These are phyloP conservation scores for Sugiyamaella castrensis DNA, from an alignment of 1,139 yeast species.

Conservation along the genomic window DNA sequence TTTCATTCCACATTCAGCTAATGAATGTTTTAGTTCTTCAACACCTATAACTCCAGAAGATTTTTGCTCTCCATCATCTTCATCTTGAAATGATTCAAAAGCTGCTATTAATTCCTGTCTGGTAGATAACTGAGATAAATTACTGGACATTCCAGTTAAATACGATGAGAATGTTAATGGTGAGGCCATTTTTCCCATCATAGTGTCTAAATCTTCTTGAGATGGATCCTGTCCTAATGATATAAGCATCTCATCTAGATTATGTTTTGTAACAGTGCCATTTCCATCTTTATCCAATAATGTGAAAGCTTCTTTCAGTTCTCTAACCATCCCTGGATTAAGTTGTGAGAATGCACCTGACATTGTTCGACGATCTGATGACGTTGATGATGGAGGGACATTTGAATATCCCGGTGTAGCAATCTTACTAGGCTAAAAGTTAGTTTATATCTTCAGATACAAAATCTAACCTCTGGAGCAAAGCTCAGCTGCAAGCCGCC, in stretches of 20 bases:
- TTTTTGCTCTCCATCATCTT: conserved; percentile 27
- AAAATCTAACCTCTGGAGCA: too few species aligned
- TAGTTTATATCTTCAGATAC: too few species aligned
- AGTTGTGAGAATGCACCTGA: conserved; percentile 40
- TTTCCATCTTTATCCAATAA: conserved; percentile 85
- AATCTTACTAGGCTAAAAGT: conserved; percentile 8
- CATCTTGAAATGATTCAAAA: conserved; percentile 55
- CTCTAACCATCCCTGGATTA: conserved; percentile 40
- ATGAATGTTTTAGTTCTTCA: conserved; percentile 48
- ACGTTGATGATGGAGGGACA: conserved; percentile 1
- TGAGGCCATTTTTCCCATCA: conserved; percentile 51
- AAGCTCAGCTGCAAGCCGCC: too few species aligned
- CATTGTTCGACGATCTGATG: conserved; percentile 23
- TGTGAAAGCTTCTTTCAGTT: conserved; percentile 51
- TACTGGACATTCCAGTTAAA: conserved; percentile 62
- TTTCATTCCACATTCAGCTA: conserved; percentile 52
- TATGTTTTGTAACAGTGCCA: conserved; percentile 58
- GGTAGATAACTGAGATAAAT: conserved; percentile 57
- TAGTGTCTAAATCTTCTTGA: conserved; percentile 39
- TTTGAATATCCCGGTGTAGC: conserved; percentile 13
- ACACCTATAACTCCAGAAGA: conserved; percentile 43
- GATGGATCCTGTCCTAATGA: conserved; percentile 48
- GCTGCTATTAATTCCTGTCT: conserved; percentile 61
- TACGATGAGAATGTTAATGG: conserved; percentile 71
- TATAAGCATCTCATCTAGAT: conserved; percentile 56